A percentile compares a stretch with the other conserved stretches of the same genome.
Evolutionary conservation across 2,329 filamentous ascomycete genomes (phyloP).

Genomic region (Fusarium pseudocircinatum): DNA sequence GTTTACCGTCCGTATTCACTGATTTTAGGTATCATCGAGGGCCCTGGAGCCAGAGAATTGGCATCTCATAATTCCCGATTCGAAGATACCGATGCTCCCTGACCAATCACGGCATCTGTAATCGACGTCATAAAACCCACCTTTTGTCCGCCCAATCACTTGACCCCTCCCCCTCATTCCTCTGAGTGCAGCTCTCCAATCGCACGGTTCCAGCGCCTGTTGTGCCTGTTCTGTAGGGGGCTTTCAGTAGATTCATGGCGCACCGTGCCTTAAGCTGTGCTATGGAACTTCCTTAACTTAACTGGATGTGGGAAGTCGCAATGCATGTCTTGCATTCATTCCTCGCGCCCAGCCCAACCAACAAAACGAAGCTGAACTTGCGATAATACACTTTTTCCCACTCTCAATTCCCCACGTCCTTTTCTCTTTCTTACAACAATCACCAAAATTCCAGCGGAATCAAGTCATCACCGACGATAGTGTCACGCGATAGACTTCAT

Average conservation of each 20-base stretch:
- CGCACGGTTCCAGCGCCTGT: conserved; percentile 3
- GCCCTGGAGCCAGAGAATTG: not conserved
- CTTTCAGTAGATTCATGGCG: not conserved
- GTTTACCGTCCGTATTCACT: not conserved
- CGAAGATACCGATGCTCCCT: not conserved
- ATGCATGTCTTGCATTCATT: conserved; percentile 29
- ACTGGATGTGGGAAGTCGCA: conserved; percentile 1
- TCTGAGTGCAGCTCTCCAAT: not conserved
- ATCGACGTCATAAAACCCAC: conserved; percentile 40
- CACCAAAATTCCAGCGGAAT: not conserved
- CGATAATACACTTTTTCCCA: conserved; percentile 13
- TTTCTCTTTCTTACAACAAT: not conserved
- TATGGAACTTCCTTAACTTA: not conserved
- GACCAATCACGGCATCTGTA: conserved; percentile 23
- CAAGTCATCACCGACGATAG: not conserved
- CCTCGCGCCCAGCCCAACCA: not conserved
- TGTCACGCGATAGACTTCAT: not conserved
- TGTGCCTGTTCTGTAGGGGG: conserved; percentile 4
- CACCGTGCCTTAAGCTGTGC: not conserved
- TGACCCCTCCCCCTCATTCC: conserved; percentile 37
- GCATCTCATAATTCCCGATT: not conserved
- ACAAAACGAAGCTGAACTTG: conserved; percentile 12
- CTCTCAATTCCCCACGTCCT: not conserved
- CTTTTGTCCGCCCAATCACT: conserved; percentile 26
- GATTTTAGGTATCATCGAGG: not conserved